Conservation (phyloP, 176 grass and related monocot species). For the Eleusine indica region DNA sequence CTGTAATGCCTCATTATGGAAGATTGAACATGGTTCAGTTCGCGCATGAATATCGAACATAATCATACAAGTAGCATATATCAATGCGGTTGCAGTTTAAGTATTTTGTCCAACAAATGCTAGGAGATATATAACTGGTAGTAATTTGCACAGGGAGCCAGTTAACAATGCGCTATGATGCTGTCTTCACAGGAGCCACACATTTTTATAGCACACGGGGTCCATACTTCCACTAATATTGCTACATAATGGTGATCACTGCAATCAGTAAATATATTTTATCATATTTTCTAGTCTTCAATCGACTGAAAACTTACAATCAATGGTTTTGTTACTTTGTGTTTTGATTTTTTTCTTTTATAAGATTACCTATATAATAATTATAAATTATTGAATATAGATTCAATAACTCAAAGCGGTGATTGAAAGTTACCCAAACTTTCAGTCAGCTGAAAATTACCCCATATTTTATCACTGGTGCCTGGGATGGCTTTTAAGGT, state of each 20-base stretch:
- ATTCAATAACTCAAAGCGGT: too few species aligned
- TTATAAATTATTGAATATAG: too few species aligned
- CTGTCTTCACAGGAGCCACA: too few species aligned
- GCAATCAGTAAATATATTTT: neutral
- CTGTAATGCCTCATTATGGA: constrained; percentile 19
- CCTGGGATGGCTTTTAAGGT: constrained; percentile 6
- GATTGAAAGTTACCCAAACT: too few species aligned
- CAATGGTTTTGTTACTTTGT: too few species aligned
- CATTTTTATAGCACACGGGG: too few species aligned
- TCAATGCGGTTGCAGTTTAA: neutral
- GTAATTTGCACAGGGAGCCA: neutral
- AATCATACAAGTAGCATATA: neutral
- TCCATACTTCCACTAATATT: constrained; percentile 7
- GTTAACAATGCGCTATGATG: neutral
- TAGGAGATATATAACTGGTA: neutral
- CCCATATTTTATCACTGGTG: too few species aligned
- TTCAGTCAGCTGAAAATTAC: too few species aligned
- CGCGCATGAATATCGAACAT: neutral
- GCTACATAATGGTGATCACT: constrained; percentile 31
- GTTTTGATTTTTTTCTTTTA: too few species aligned
- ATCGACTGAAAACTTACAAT: too few species aligned
- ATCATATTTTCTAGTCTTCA: too few species aligned
- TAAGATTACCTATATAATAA: too few species aligned
- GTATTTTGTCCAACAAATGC: neutral
- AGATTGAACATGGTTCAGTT: constrained; percentile 9